phyloP scores from a whole-genome alignment of 2,329 filamentous ascomycete species.

The Knoxdaviesia capensis region DNA sequence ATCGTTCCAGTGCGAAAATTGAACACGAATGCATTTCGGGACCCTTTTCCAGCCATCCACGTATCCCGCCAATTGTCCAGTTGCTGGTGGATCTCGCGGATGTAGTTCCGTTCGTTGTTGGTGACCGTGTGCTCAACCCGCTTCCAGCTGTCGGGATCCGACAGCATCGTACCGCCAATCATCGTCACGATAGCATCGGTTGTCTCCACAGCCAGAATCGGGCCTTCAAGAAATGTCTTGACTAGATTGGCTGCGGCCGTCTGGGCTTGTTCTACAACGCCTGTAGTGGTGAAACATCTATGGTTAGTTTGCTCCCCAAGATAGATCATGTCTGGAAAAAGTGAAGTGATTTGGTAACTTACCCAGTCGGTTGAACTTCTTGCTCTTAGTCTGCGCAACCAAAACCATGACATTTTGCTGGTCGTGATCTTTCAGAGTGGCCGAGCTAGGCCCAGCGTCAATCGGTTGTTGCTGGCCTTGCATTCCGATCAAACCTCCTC shows the following conservation, averaged over 20 bases:
- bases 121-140: slow-evolving; percentile 59
- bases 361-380: slow-evolving; percentile 67
- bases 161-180: slow-evolving; percentile 53
- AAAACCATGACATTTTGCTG: slow-evolving; percentile 71
- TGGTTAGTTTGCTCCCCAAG: too few relatives aligned
- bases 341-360: background rate
- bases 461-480: too few relatives aligned
- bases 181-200: slow-evolving; percentile 64
- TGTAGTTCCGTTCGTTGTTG: slow-evolving; percentile 60
- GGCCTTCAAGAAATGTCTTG: slow-evolving; percentile 52
- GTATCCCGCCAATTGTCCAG: slow-evolving; percentile 40
- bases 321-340: too few relatives aligned
- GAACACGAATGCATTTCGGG: slow-evolving; percentile 68
- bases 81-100: slow-evolving; percentile 64
- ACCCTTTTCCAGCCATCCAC: slow-evolving; percentile 31
- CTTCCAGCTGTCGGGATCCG: slow-evolving; percentile 70
- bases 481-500: too few relatives aligned
- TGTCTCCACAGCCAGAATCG: slow-evolving; percentile 74
- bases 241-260: slow-evolving; percentile 38
- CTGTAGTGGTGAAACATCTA: slow-evolving; percentile 10
- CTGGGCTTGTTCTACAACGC: slow-evolving; percentile 66
- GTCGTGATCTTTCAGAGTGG: slow-evolving; percentile 6
- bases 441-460: too few relatives aligned
- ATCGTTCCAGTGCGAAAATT: slow-evolving; percentile 75
- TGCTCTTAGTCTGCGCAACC: slow-evolving; percentile 61